Evolutionary conservation across 2,329 filamentous ascomycete species (phyloP).

Genomic region (Magnaporthiopsis incrustans): DNA sequence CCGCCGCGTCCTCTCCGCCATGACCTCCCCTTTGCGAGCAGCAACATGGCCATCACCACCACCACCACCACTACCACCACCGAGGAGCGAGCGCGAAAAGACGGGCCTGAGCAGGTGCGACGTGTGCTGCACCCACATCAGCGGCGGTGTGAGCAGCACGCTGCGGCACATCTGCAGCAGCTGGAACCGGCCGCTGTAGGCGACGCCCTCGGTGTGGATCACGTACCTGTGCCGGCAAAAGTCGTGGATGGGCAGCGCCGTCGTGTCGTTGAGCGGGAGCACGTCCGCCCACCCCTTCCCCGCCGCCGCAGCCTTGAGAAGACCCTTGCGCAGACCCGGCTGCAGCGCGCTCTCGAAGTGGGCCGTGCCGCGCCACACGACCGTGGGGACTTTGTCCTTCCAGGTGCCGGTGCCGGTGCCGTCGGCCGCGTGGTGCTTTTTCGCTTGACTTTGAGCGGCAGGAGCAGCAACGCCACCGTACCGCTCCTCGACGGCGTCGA

Average conservation of each 20-base stretch:
- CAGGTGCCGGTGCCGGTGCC: conserved; percentile 11
- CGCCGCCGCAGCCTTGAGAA: neutral
- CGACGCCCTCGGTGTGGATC: conserved; percentile 45
- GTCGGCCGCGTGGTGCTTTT: too few species aligned
- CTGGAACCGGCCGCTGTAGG: conserved; percentile 43
- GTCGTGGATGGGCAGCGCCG: conserved; percentile 38
- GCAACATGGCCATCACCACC: too few species aligned
- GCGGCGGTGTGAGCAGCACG: conserved; percentile 38
- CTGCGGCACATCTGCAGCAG: conserved; percentile 42
- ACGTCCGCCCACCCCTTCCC: conserved; percentile 38
- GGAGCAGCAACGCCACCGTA: neutral
- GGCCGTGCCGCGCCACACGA: conserved; percentile 43
- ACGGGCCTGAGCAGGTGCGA: conserved; percentile 38
- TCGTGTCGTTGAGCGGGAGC: conserved; percentile 31
- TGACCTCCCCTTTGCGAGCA: neutral
- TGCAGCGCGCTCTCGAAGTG: conserved; percentile 40
- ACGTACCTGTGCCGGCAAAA: conserved; percentile 45
- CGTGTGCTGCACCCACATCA: conserved; percentile 40
- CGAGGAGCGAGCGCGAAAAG: conserved; percentile 27
- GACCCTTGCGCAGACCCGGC: conserved; percentile 4
- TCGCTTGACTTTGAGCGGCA: too few species aligned
- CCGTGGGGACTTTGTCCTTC: conserved; percentile 30
- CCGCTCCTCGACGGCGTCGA: conserved; percentile 27
- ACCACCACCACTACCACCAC: conserved; percentile 5
- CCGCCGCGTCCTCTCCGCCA: conserved; percentile 11